Conservation (phyloP, 139 green algal species). For the Penium margaritaceum region DNA sequence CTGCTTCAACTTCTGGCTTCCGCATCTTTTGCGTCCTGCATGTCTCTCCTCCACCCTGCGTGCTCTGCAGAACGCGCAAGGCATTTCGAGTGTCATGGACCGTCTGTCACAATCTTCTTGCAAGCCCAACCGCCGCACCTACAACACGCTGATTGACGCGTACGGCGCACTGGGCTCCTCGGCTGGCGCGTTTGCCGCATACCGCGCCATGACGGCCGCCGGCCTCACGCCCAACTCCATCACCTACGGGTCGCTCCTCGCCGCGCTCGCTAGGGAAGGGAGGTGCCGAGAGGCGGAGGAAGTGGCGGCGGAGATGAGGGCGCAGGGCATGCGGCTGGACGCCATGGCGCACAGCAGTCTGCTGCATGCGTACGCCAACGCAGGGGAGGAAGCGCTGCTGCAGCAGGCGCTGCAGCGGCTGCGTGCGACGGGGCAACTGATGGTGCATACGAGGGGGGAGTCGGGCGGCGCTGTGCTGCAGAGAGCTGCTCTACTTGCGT, state of each 20-base stretch:
- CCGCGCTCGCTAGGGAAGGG: constrained; percentile 40
- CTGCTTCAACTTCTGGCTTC: too few relatives aligned
- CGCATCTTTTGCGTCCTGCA: too few relatives aligned
- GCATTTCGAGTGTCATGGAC: too few relatives aligned
- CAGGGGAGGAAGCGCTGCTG: too few relatives aligned
- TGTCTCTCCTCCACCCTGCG: too few relatives aligned
- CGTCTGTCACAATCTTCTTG: too few relatives aligned
- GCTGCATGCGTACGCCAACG: neutral
- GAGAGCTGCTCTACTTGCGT: too few relatives aligned
- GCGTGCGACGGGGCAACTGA: too few relatives aligned
- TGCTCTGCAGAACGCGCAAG: too few relatives aligned
- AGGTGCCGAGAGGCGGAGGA: neutral
- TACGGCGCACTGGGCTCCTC: constrained; percentile 44
- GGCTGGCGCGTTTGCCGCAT: constrained; percentile 8
- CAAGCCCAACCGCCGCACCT: constrained; percentile 52
- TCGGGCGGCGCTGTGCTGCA: too few relatives aligned
- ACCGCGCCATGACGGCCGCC: constrained; percentile 47
- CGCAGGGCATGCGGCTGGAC: neutral
- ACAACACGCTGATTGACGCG: constrained; percentile 53
- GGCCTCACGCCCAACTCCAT: constrained; percentile 49
- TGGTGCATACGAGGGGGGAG: too few relatives aligned
- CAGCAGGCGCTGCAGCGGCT: too few relatives aligned
- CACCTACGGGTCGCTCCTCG: constrained; percentile 62
- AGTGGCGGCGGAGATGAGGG: neutral
- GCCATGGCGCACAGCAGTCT: neutral